phyloP scores from a whole-genome alignment of 495 filamentous ascomycete species.

The Rhypophila decipiens region DNA sequence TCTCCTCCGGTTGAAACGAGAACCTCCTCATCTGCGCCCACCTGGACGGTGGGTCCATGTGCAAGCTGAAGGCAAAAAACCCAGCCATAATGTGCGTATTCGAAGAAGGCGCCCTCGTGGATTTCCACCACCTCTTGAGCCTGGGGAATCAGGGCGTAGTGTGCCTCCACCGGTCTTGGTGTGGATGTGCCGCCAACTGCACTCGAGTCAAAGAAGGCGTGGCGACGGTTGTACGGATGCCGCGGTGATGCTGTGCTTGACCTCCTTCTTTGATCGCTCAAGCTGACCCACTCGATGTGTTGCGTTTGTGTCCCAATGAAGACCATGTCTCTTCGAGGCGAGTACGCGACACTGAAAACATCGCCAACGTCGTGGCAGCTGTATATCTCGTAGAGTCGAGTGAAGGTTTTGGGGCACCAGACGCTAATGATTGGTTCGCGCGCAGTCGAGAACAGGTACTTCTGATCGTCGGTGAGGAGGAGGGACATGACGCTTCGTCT shows the following conservation, averaged over 20 bases:
- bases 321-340: constrained; percentile 65
- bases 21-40: constrained; percentile 64
- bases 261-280: constrained; percentile 42
- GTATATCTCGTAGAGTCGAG: constrained; percentile 76
- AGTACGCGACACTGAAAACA: constrained; percentile 88
- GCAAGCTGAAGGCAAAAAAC: constrained; percentile 90
- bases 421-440: constrained; percentile 92
- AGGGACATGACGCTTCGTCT: constrained; percentile 84
- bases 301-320: constrained; percentile 95
- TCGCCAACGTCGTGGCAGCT: constrained; percentile 93
- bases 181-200: constrained; percentile 76
- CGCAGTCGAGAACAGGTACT: constrained; percentile 83
- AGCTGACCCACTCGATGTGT: constrained; percentile 65
- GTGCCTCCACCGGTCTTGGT: constrained; percentile 52
- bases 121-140: constrained; percentile 66
- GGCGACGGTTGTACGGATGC: constrained; percentile 75
- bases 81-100: constrained; percentile 93
- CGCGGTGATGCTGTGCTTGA: constrained; percentile 56
- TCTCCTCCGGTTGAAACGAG: constrained; percentile 90
- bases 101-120: constrained; percentile 68
- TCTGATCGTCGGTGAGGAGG: constrained; percentile 65
- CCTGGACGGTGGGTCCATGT: constrained; percentile 52
- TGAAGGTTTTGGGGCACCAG: constrained; percentile 42
- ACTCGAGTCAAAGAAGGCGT: constrained; percentile 90
- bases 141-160: constrained; percentile 44